Conservation (phyloP, 2,329 filamentous ascomycete species). For the Ascochyta lentis region DNA sequence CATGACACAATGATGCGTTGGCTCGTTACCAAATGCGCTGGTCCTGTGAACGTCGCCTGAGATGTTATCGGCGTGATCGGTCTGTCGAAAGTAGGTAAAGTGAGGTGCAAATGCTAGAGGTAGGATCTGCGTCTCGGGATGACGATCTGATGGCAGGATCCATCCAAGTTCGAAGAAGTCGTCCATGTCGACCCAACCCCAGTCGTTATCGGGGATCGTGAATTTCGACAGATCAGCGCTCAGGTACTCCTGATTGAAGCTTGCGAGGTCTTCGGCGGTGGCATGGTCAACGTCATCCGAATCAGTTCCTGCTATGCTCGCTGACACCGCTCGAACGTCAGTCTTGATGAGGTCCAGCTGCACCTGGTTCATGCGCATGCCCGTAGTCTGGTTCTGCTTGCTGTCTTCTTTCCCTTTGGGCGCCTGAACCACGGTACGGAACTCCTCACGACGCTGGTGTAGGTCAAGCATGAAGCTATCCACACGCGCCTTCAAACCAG, state of each 20-base stretch:
- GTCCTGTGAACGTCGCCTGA: slow-evolving; percentile 80
- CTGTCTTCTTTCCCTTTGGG: slow-evolving; percentile 62
- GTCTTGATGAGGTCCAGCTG: slow-evolving; percentile 91
- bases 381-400: slow-evolving; percentile 80
- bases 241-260: slow-evolving; percentile 59
- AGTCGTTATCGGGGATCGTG: slow-evolving; percentile 92
- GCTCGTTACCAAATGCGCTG: slow-evolving; percentile 91
- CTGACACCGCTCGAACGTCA: slow-evolving; percentile 91
- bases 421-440: slow-evolving; percentile 79
- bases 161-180: slow-evolving; percentile 98
- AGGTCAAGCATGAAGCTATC: slow-evolving; percentile 98
- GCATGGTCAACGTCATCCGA: slow-evolving; percentile 74
- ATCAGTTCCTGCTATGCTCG: slow-evolving; percentile 82
- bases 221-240: slow-evolving; percentile 78
- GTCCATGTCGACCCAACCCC: slow-evolving; percentile 99
- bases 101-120: slow-evolving; percentile 92
- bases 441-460: slow-evolving; percentile 91
- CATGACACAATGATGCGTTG: slow-evolving; percentile 95
- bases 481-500: slow-evolving; percentile 92
- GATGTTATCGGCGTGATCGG: slow-evolving; percentile 83
- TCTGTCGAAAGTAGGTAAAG: slow-evolving; percentile 96
- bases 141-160: slow-evolving; percentile 88
- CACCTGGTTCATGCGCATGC: slow-evolving; percentile 94
- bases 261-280: slow-evolving; percentile 67
- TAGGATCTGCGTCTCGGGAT: slow-evolving; percentile 92